Conservation (phyloP, 2,329 filamentous ascomycete genomes). For the Penicillium frequentans region DNA sequence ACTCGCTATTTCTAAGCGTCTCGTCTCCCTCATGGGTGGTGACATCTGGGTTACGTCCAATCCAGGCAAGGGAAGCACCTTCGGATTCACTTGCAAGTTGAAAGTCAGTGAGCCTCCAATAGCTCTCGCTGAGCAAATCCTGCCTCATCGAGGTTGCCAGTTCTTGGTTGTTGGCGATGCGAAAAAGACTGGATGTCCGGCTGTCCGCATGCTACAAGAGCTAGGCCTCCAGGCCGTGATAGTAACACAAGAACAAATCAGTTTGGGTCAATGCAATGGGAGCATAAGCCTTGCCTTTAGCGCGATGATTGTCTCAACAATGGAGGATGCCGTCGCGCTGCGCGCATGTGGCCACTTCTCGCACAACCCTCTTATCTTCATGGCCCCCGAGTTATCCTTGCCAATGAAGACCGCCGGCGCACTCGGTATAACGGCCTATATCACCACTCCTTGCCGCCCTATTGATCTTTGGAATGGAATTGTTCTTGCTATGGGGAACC, state of each 20-base stretch:
- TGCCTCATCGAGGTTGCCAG: conserved; percentile 81
- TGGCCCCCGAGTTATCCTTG: conserved; percentile 84
- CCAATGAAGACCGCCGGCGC: conserved; percentile 87
- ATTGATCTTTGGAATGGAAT: conserved; percentile 92
- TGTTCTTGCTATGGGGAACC: conserved; percentile 86
- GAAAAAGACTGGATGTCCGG: conserved; percentile 70
- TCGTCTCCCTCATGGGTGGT: conserved; percentile 92
- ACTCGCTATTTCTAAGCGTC: conserved; percentile 88
- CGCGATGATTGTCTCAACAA: conserved; percentile 87
- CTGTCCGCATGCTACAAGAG: conserved; percentile 69
- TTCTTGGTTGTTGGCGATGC: conserved; percentile 90
- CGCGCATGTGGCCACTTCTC: conserved; percentile 87
- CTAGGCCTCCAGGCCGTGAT: conserved; percentile 77
- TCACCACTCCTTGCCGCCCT: conserved; percentile 88
- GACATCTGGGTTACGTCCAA: conserved; percentile 91
- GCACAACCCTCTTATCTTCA: conserved; percentile 86
- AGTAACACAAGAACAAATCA: conserved; percentile 66
- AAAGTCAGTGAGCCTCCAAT: conserved; percentile 76
- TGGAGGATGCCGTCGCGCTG: conserved; percentile 77
- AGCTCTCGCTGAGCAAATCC: conserved; percentile 71
- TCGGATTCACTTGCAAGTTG: conserved; percentile 90
- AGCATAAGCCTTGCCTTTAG: conserved; percentile 67
- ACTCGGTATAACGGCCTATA: conserved; percentile 90
- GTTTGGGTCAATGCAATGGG: conserved; percentile 51
- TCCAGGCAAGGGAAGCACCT: conserved; percentile 82